Conservation (phyloP, 192 early-diverging fungal genomes). For the Chytriomyces sp. region DNA sequence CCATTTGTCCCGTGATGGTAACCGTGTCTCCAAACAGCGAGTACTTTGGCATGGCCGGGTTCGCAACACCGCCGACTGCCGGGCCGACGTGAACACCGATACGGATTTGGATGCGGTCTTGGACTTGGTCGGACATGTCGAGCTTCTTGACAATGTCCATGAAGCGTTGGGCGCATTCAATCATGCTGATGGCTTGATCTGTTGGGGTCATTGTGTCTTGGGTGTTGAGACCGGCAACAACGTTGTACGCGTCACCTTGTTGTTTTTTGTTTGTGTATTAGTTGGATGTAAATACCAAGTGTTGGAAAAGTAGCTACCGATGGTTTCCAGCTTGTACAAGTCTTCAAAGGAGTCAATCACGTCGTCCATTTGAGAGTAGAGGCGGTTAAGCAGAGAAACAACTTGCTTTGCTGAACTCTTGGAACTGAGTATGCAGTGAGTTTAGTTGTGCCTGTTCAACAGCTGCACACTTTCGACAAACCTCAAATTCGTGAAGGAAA, state of each 20-base stretch:
- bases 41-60: constrained; percentile 45
- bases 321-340: constrained; percentile 52
- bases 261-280: not conserved
- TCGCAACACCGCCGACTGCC: constrained; percentile 49
- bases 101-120: constrained; percentile 38
- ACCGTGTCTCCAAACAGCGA: constrained; percentile 50
- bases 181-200: constrained; percentile 36
- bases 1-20: constrained; percentile 47
- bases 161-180: constrained; percentile 48
- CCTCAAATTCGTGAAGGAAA: constrained; percentile 47
- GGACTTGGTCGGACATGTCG: constrained; percentile 53
- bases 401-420: constrained; percentile 39
- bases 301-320: constrained; percentile 21
- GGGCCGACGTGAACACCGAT: constrained; percentile 53
- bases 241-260: constrained; percentile 43
- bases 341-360: constrained; percentile 47
- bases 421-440: constrained; percentile 4
- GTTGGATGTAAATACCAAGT: not conserved
- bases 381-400: constrained; percentile 49
- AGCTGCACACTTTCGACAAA: no score
- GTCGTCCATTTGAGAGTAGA: constrained; percentile 48
- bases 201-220: constrained; percentile 16
- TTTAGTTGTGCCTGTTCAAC: not conserved
- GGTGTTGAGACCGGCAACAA: constrained; percentile 47
- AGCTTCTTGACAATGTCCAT: constrained; percentile 39